Evolutionary conservation across 164 flowering plant genomes (phyloP), one percentile per base, ranked within the genome.

Genomic region (Pachysandra terminalis): DNA sequence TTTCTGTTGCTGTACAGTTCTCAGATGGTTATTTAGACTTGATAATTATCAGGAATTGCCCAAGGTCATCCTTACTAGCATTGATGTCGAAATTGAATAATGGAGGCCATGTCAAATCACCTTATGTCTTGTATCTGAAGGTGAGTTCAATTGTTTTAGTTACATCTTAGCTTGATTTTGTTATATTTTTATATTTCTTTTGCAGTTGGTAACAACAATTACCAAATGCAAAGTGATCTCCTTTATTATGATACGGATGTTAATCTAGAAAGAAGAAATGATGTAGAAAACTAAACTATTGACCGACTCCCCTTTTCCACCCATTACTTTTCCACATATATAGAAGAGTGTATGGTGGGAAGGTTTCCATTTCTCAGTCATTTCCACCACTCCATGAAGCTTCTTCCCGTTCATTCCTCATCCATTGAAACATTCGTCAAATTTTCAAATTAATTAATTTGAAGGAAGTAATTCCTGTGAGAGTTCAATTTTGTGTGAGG

Each of bases 11-110:
- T 66, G 15, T 84, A 81, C 86, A 96, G 98, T 90, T 96, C 73
- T 84, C 97, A 58, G 99, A 96, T 82, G 99, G 99, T 63, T 89
- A 71, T 73, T 69, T 96, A 80, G 99, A 93, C 80, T 62, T 96
- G 82, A 80, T 96, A 24, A 9, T 91, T 28, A 80, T 84, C 16
- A 82, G 57, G 74, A 84, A 85, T 56, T 86, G 93, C 78, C 79
- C 99, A n/a, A 88, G 75, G 77, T 62, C 83, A 17, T 16, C 82
- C 28, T 78, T 96, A 82, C 69, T 91, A 19, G 41, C 73, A 16
- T 15, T 85, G 67, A 75, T 93, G 90, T 68, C 83, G 9, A 77
- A 82, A 48, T 12, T 93, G 83, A 80, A 60, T 71, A 85, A 76
- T 65, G 98, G 98, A 66, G 75, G 73, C 61, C 87, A 90, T 84